These are phyloP conservation scores for Fusarium bactridioides DNA, from an alignment of 2,329 filamentous ascomycete genomes.

Conservation along the genomic window DNA sequence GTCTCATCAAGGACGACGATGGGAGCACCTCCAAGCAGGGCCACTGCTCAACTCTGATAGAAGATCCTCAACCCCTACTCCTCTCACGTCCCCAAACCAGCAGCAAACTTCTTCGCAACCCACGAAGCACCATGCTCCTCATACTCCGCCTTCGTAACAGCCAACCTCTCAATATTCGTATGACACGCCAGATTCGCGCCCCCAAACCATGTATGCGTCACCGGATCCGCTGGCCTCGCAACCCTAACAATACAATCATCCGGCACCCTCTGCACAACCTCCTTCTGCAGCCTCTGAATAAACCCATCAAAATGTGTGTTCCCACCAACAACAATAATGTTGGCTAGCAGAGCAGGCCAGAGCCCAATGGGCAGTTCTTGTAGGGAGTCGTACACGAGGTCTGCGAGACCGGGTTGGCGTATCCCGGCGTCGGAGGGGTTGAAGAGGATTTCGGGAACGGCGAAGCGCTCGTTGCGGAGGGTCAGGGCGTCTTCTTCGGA, in stretches of 20 bases:
- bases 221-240: constrained; percentile 72
- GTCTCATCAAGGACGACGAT: rapidly evolving
- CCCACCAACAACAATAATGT: constrained; percentile 88
- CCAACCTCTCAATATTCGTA: constrained; percentile 69
- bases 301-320: constrained; percentile 84
- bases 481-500: constrained; percentile 79
- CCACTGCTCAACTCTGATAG: background rate
- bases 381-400: constrained; percentile 83
- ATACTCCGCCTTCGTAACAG: constrained; percentile 90
- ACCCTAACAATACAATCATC: constrained; percentile 82
- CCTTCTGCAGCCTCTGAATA: constrained; percentile 77
- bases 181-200: constrained; percentile 80
- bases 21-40: background rate
- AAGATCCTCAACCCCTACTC: background rate
- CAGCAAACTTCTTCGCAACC: constrained; percentile 75
- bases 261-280: constrained; percentile 75
- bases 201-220: constrained; percentile 85
- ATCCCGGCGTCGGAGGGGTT: constrained; percentile 86
- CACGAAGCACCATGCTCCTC: constrained; percentile 82
- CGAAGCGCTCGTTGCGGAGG: constrained; percentile 90
- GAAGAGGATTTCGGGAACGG: constrained; percentile 89
- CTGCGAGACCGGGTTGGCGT: constrained; percentile 81
- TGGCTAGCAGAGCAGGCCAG: constrained; percentile 84
- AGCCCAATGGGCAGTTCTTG: constrained; percentile 79
- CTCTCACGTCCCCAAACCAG: constrained; percentile 34